These are phyloP conservation scores for Jimgerdemannia flammicorona DNA, from an alignment of 192 early-diverging fungal genomes.

Conservation along the genomic window DNA sequence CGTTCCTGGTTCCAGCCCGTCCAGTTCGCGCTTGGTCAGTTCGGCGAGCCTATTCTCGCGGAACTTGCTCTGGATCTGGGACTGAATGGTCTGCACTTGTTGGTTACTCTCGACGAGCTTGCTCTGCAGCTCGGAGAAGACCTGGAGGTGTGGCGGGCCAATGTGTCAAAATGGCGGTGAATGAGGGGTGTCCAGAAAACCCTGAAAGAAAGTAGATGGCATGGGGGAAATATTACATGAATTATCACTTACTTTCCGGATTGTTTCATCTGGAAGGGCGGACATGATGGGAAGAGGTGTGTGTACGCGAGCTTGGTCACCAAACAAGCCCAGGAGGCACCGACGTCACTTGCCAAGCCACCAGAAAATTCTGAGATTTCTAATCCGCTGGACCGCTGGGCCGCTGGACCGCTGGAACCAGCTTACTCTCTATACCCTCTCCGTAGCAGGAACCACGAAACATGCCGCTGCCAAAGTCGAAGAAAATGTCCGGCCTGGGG, in stretches of 20 bases:
- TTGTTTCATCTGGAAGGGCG: not conserved
- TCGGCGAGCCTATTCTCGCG: constrained; percentile 65
- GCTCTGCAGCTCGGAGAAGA: constrained; percentile 63
- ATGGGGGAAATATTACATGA: no score
- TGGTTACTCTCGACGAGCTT: constrained; percentile 57
- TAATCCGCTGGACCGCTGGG: no score
- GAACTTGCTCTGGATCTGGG: constrained; percentile 60
- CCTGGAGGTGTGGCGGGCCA: constrained; percentile 27
- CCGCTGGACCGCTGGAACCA: not conserved
- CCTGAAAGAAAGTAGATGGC: not conserved
- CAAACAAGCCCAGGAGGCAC: not conserved
- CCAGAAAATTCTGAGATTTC: not conserved
- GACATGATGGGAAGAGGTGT: not conserved
- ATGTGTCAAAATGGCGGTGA: not conserved
- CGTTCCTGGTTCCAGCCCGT: constrained; percentile 41
- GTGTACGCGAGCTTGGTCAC: no score
- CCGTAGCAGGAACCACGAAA: not conserved
- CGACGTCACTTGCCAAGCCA: not conserved
- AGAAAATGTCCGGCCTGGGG: constrained; percentile 44
- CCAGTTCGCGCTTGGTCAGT: constrained; percentile 65
- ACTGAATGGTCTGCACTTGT: constrained; percentile 55
- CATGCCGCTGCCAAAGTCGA: constrained; percentile 37
- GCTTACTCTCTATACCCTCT: not conserved
- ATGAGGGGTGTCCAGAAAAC: no score
- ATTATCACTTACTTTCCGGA: not conserved